Evolutionary conservation across 371 early-diverging fungal species (phyloP), one percentile per base, ranked within the genome.

Genomic region (Haplosporangium sp.): DNA sequence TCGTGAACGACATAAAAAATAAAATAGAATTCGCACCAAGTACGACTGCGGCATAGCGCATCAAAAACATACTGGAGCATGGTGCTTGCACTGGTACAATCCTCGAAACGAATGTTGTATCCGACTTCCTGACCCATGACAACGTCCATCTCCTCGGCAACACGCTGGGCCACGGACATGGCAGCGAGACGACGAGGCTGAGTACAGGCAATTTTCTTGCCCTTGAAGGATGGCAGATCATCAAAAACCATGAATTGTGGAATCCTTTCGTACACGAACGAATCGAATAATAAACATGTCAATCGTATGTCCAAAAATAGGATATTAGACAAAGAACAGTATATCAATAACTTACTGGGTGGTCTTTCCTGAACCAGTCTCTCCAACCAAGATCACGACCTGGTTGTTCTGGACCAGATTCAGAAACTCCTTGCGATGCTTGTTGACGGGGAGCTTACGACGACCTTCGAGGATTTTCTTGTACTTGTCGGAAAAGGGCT

Each of bases 151-250:
- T 97, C 98, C 57, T 97, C 95, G 6, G 96, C 93, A 14, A 99
- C 99, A 84, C 99, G 94, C 80, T 95, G 90, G 0, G 98, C 96
- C 46, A 99, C 97, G 40, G 96, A 95, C 92, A 95, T 98, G 46
- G 99, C 99, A 13, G 99, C 99, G 48, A 99, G 95, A 82, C 99
- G 93, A 80, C 99, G 93, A 21, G 99, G 99, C 81, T 99, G 99
- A 43, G 99, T 99, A 85, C 98, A 97, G 8, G 96, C 98, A 67
- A 97, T 93, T 86, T 93, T 89, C 73, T 89, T 94, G 56, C 95
- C 94, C 59, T 94, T 92, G n/a, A 86, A 73, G 59, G 95, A 95
- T 38, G 98, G 98, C 58, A 96, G 87, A 67, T 94, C 91, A 82
- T 97, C 98, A 73, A 92, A 93, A 1, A 92, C 87, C 80, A 98